Base-by-base conservation (phyloP, 805 yeast species). In the Kluyveromyces nonfermentans region DNA sequence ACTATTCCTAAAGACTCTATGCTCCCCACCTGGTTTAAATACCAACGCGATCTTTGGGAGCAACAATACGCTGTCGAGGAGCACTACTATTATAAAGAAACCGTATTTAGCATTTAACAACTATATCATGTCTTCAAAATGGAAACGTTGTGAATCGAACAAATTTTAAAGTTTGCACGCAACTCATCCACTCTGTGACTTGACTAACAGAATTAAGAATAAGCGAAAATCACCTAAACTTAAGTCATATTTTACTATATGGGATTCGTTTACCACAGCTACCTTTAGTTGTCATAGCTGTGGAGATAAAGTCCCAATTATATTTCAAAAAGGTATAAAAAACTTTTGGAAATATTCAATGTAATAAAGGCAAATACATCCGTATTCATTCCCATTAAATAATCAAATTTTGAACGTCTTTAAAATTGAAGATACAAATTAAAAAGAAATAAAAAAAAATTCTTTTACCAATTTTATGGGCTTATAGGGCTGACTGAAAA, bases 21-120 rank as follows among this genome's bases (percentile, higher is more conserved):
- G 34, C 67, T 87, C n/a, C 95, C 95, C 0, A 66, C 58, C 1
- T 87, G 96, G 96, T 85, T 85, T 53, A 67, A 67, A 17, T 60
- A 65, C 25, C 84, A 83, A 46, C 61, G 89, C 46, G 74, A 78
- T 47, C 55, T 67, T 43, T 85, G 90, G 94, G 88, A 82, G 51
- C 63, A 60, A 38, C 70, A 60, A 41, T 63, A 60, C 41, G 63
- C 54, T 2, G 57, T 56, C 5, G 62, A 57, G 41, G 60, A 59
- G n/a, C 62, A 59, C 47, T 56, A 56, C 37, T 60, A 59, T 33
- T 61, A 62, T 48, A 55, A 56, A 44, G 68, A 63, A 44, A 56
- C 54, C 33, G 55, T 63, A 5, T 63, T 58, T 47, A 43, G 19
- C 20, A 18, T 31, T 8, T 38, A 28, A 40, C 25, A 43, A 42